Conservation (phyloP, 805 yeast species). For the Tetrapisispora nanseiensis region DNA sequence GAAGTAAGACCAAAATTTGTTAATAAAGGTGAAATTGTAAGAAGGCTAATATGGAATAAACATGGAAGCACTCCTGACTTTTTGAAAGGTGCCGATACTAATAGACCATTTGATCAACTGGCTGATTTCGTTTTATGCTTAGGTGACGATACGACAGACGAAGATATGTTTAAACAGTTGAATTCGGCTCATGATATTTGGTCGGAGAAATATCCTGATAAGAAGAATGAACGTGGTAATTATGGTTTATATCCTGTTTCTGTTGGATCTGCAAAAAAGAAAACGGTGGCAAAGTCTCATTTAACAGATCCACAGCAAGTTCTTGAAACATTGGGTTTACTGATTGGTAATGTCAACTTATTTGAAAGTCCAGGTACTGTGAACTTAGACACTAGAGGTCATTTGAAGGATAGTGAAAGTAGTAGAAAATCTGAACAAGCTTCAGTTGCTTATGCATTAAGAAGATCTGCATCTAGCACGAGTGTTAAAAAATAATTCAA, state of each 20-base stretch:
- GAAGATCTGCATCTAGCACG: slow-evolving; percentile 12
- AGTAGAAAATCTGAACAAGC: slow-evolving; percentile 32
- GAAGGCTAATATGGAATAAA: slow-evolving; percentile 55
- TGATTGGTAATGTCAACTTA: slow-evolving; percentile 68
- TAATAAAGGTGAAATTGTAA: slow-evolving; percentile 94
- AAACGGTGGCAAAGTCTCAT: slow-evolving; percentile 78
- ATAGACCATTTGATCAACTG: slow-evolving; percentile 34
- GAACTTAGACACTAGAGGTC: slow-evolving; percentile 70
- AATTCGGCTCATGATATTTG: slow-evolving; percentile 46
- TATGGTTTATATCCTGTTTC: slow-evolving; percentile 76
- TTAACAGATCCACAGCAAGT: slow-evolving; percentile 77
- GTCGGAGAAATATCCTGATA: slow-evolving; percentile 29
- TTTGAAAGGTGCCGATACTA: slow-evolving; percentile 26
- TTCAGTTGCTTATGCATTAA: slow-evolving; percentile 21
- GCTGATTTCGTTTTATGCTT: slow-evolving; percentile 84
- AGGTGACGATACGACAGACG: slow-evolving; percentile 96
- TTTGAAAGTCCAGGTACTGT: slow-evolving; percentile 74
- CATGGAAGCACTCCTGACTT: slow-evolving; percentile 48
- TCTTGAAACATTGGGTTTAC: slow-evolving; percentile 68
- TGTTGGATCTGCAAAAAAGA: slow-evolving; percentile 85
- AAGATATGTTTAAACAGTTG: slow-evolving; percentile 87
- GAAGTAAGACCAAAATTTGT: slow-evolving; percentile 95
- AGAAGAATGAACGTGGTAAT: slow-evolving; percentile 38
- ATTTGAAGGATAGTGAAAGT: slow-evolving; percentile 37
- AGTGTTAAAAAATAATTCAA: neutral